These are phyloP conservation scores for Spatholobus suberectus DNA, from an alignment of 306 rosid genomes.

Conservation along the genomic window DNA sequence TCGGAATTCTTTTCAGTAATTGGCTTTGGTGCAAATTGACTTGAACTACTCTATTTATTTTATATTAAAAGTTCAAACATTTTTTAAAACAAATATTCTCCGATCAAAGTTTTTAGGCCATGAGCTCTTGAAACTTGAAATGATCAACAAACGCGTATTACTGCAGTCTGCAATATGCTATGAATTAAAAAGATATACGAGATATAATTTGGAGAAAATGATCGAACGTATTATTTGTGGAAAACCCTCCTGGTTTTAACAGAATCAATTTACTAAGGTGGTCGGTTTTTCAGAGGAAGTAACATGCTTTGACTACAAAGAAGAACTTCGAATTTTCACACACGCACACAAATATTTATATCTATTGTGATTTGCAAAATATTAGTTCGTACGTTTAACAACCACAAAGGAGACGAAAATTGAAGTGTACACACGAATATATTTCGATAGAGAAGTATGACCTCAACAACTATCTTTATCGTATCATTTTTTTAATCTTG, in stretches of 20 bases:
- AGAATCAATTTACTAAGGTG: not conserved
- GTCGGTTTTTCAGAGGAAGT: not conserved
- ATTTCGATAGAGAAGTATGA: not conserved
- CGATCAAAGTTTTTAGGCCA: constrained; percentile 20
- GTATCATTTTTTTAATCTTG: not conserved
- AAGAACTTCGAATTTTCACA: not conserved
- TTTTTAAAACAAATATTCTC: not conserved
- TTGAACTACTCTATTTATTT: constrained; percentile 28
- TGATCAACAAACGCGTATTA: not conserved
- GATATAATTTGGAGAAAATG: not conserved
- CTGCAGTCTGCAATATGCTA: not conserved
- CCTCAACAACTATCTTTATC: constrained; percentile 27
- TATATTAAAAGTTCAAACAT: constrained; percentile 45
- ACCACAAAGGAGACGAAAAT: not conserved
- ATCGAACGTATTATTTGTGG: not conserved
- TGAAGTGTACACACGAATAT: not conserved
- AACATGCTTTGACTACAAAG: constrained; percentile 27
- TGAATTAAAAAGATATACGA: not conserved
- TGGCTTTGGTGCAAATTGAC: constrained; percentile 35
- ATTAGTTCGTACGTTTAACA: constrained; percentile 28
- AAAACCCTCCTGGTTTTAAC: not conserved
- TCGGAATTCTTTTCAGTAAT: not conserved
- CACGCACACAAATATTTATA: not conserved
- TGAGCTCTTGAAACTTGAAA: constrained; percentile 34
- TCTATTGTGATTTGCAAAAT: not conserved